Evolutionary conservation across 2,329 filamentous ascomycete genomes (phyloP).

Genomic region (Dactylonectria macrodidyma): DNA sequence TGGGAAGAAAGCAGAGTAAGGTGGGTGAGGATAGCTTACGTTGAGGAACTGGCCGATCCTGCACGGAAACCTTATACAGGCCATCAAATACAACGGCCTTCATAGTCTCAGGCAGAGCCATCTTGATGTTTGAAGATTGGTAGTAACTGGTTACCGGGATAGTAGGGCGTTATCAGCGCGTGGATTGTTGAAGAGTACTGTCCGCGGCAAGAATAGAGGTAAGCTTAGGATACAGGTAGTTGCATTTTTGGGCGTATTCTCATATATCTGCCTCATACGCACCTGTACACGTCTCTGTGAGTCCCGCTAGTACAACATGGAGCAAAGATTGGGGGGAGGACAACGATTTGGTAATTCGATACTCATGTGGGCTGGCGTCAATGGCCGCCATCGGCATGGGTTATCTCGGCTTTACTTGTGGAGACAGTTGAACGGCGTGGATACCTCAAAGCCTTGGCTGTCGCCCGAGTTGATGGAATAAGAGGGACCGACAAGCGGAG

Average conservation of each 20-base stretch:
- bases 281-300: not conserved
- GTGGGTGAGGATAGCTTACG: conserved; percentile 50
- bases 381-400: conserved; percentile 37
- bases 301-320: not conserved
- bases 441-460: not conserved
- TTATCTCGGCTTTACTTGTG: conserved; percentile 20
- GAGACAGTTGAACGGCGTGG: conserved; percentile 1
- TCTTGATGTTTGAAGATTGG: conserved; percentile 23
- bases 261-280: not conserved
- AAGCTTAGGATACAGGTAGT: not conserved
- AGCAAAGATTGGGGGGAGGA: not conserved
- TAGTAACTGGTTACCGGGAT: not conserved
- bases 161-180: conserved; percentile 4
- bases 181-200: not conserved
- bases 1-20: not conserved
- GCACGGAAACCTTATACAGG: conserved; percentile 80
- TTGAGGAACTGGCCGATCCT: conserved; percentile 84
- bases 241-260: not conserved
- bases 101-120: conserved; percentile 73
- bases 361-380: conserved; percentile 31
- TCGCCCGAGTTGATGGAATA: not conserved
- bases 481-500: not conserved
- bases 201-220: not conserved
- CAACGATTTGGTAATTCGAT: not conserved
- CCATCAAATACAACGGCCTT: conserved; percentile 91